Evolutionary conservation across 2,329 filamentous ascomycete genomes (phyloP).

Genomic region (Fusarium buharicum): DNA sequence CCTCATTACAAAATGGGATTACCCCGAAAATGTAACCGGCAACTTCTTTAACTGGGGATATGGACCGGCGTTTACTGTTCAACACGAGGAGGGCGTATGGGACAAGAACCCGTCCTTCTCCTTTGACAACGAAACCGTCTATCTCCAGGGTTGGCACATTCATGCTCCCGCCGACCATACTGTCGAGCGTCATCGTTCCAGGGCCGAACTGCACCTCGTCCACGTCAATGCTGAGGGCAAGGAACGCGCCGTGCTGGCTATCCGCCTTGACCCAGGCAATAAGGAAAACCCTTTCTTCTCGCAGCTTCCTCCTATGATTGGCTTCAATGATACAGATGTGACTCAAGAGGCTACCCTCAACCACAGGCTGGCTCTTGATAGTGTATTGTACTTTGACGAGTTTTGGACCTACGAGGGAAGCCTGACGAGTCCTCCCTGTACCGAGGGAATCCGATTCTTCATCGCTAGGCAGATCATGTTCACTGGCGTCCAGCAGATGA

Average conservation of each 20-base stretch:
- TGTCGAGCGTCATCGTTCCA: slow-evolving; percentile 34
- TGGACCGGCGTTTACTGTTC: slow-evolving; percentile 30
- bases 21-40: slow-evolving; percentile 13
- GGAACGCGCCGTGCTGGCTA: slow-evolving; percentile 26
- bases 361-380: slow-evolving; percentile 20
- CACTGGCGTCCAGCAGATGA: slow-evolving; percentile 35
- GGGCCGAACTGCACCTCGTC: slow-evolving; percentile 36
- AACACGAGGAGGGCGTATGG: slow-evolving; percentile 26
- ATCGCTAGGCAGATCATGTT: slow-evolving; percentile 32
- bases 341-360: slow-evolving; percentile 5
- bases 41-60: slow-evolving; percentile 40
- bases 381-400: slow-evolving; percentile 30
- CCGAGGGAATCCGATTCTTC: slow-evolving; percentile 32
- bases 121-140: slow-evolving; percentile 37
- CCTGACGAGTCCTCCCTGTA: slow-evolving; percentile 36
- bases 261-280: slow-evolving; percentile 32
- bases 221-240: slow-evolving; percentile 32
- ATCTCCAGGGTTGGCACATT: slow-evolving; percentile 38
- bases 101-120: slow-evolving; percentile 24
- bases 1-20: slow-evolving; percentile 14
- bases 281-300: slow-evolving; percentile 18
- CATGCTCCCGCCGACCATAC: slow-evolving; percentile 36
- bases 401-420: slow-evolving; percentile 40
- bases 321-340: slow-evolving; percentile 25
- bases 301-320: slow-evolving; percentile 21